A percentile compares a stretch with the other conserved stretches of the same genome.
Evolutionary conservation across 768 basidiomycete genomes (phyloP).

Genomic region (Collybia mongolica): DNA sequence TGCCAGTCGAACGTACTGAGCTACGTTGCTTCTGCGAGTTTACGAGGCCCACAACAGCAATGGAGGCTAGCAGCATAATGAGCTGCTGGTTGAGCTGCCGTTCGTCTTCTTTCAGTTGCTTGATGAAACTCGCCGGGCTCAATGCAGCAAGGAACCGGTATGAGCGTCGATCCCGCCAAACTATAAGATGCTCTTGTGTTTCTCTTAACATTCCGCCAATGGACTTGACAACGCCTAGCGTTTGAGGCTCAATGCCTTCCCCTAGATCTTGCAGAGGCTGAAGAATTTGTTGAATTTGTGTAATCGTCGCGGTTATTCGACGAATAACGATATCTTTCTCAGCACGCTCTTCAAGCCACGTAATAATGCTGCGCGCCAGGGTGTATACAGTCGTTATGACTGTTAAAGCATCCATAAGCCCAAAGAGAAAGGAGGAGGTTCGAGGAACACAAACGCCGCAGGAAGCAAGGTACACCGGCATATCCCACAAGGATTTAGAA

Average conservation of each 20-base stretch:
- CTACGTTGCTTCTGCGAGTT: conserved; percentile 1
- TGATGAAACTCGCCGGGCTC: conserved; percentile 15
- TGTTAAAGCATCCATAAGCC: conserved; percentile 14
- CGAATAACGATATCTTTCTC: conserved; percentile 13
- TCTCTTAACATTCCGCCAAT: conserved; percentile 18
- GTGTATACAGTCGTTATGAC: conserved; percentile 12
- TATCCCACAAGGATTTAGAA: too few species aligned
- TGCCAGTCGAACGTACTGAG: too few species aligned
- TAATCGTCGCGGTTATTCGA: conserved; percentile 14
- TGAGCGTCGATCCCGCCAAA: conserved; percentile 13
- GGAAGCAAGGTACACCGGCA: too few species aligned
- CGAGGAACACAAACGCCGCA: too few species aligned
- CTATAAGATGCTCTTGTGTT: conserved; percentile 15
- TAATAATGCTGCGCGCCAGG: conserved; percentile 11
- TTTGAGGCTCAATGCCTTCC: conserved; percentile 3
- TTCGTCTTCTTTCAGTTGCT: conserved; percentile 21
- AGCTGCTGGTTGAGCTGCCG: conserved; percentile 19
- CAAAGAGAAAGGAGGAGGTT: too few species aligned
- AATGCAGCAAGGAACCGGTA: conserved; percentile 16
- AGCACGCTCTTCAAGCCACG: conserved; percentile 13
- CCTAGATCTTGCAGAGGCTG: conserved; percentile 7
- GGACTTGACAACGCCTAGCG: conserved; percentile 10
- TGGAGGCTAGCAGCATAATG: conserved; percentile 16
- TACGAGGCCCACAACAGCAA: conserved; percentile 11
- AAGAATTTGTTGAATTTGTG: conserved; percentile 15